Evolutionary conservation across 2,329 filamentous ascomycete species (phyloP).

Genomic region (Truncatella angustata): DNA sequence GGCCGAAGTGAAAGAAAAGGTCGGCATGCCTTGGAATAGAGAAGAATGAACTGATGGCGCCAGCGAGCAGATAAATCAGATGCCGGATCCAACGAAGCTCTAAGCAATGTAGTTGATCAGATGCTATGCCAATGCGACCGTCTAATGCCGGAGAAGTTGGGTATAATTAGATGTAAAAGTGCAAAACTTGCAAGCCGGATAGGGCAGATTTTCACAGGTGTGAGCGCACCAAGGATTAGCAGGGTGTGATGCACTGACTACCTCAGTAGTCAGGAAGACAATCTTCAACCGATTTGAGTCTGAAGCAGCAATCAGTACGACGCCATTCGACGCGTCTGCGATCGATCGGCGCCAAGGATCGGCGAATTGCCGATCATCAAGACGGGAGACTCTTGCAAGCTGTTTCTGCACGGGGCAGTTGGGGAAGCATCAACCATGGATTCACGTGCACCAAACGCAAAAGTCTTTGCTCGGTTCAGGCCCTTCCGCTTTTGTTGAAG

Average conservation of each 20-base stretch:
- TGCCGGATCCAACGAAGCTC: conserved; percentile 29
- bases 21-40: conserved; percentile 17
- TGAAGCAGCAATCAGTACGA: conserved; percentile 49
- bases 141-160: conserved; percentile 27
- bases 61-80: conserved; percentile 22
- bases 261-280: neutral
- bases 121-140: conserved; percentile 30
- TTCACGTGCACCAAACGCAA: conserved; percentile 81
- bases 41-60: conserved; percentile 17
- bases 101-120: conserved; percentile 26
- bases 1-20: conserved; percentile 2
- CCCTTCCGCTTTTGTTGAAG: conserved; percentile 83
- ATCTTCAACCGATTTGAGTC: neutral
- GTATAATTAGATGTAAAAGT: conserved; percentile 21
- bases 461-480: conserved; percentile 84
- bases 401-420: conserved; percentile 47
- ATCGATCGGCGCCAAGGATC: conserved; percentile 47
- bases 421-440: conserved; percentile 58
- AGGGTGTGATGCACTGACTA: neutral
- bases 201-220: neutral
- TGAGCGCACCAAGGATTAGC: neutral
- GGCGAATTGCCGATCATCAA: conserved; percentile 46
- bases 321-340: conserved; percentile 59
- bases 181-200: conserved; percentile 12
- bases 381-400: conserved; percentile 36